Evolutionary conservation across 2,329 filamentous ascomycete species (phyloP), one percentile per base, ranked within the genome.

Genomic region (Lecanicillium sp.): DNA sequence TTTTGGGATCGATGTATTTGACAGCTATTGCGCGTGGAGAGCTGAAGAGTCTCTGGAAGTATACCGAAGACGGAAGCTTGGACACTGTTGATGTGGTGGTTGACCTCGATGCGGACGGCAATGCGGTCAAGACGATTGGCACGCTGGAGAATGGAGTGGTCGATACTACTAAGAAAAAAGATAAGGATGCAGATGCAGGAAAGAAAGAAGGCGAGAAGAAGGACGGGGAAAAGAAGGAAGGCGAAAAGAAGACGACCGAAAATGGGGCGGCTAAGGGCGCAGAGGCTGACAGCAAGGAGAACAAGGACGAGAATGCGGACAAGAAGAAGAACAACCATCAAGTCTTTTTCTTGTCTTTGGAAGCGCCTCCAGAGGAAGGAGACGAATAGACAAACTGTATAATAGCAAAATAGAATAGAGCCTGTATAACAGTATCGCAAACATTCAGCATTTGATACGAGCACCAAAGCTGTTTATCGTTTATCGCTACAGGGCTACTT

Each of bases 11-110:
- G 2, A 55, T 92, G 1, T 94, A 86, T 83, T 59, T 78, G 4
- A 92, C 84, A 2, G 90, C 83, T 0, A 49, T 80, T 4, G 55
- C 72, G 14, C 75, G 80, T 9, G 83, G 87, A 3, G 88, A 96
- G 53, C 46, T 90, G 3, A 68, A 66, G 36, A 60, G 79, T 30
- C 82, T 96, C 75, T 94, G 85, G 83, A 67, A 68, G 3, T 96
- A 89, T 54, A 88, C 79, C 1, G 90, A 96, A 56, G 76, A 80
- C 46, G 74, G 73, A 4, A 73, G 63, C 40, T 56, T 78, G 3
- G 75, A 78, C 46, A 69, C 62, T 1, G 51, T 63, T 29, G 73
- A 78, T 33, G 65, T 74, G 2, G 61, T 78, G 1, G 72, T 78
- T 2, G 71, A 76, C 40, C 55, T 77, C 2, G 73, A 73, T 33